Base-by-base conservation (phyloP, 176 grass and related monocot genomes). In the Oryza glaberrima region DNA sequence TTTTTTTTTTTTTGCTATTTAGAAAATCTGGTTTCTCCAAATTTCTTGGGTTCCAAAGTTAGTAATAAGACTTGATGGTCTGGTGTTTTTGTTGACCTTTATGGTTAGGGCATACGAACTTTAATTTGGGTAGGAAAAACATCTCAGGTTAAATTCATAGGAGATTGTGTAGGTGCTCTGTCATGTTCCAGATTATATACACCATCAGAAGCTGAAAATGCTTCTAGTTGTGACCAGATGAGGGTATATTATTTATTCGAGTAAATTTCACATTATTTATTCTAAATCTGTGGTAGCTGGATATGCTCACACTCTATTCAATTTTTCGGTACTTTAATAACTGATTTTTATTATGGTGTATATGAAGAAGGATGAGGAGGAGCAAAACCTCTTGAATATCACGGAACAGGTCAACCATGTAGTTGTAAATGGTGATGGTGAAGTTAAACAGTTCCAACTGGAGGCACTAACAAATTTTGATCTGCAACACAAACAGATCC, bases 401-500 rank as follows among this genome's bases (percentile, higher is more conserved):
- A 79, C 73, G 8, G 77, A 89, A 38, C 32, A 78, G 10, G 60
- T 26, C 45, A 48, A 32, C n/a, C 38, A 69, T 83, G 78, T 30
- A 68, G 15, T 76, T 66, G 58, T 51, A 20, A 93, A 93, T 67
- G 70, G 66, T 85, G 73, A 70, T 64, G 83, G 80, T 82, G 43
- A 17, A 64, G 22, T 45, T 88, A 78, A 83, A 82, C 58, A 87
- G 41, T 90, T 87, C 12, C 69, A 88, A 65, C 19, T 67, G 66
- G 83, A 54, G 60, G 66, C 40, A 77, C 67, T 81, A 20, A 51
- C 48, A 83, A 92, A 86, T 45, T 73, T 91, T 87, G 89, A 90
- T 28, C 22, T 54, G 84, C 93, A 98, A 26, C 71, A 92, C 77
- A 94, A 83, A 90, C 51, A 89, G 78, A 89, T 98, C 82, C 56